phyloP scores from a whole-genome alignment of 768 basidiomycete species.

The Kwoniella heveanensis region DNA sequence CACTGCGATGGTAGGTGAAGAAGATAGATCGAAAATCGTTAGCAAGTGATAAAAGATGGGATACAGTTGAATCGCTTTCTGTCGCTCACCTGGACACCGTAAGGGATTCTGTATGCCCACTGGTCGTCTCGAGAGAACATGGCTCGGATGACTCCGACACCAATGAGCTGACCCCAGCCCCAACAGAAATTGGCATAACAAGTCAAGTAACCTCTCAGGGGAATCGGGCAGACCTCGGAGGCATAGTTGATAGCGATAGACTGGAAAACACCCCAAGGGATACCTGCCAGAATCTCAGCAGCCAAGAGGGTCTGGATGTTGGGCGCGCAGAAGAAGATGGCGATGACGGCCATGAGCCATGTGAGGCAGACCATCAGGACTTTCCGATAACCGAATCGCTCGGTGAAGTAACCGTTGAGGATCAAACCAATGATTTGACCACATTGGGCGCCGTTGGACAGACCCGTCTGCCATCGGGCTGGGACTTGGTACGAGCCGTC shows the following conservation, averaged over 20 bases:
- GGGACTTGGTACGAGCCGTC: constrained; percentile 55
- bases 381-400: constrained; percentile 55
- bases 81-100: constrained; percentile 25
- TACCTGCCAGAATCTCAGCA: constrained; percentile 51
- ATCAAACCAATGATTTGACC: constrained; percentile 57
- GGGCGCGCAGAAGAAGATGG: constrained; percentile 47
- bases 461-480: constrained; percentile 57
- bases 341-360: constrained; percentile 40
- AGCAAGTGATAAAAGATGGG: too few species aligned
- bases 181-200: constrained; percentile 57
- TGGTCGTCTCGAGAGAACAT: constrained; percentile 44
- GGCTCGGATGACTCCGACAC: constrained; percentile 50
- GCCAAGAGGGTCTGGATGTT: constrained; percentile 39
- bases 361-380: constrained; percentile 51
- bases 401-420: constrained; percentile 54
- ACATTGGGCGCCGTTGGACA: constrained; percentile 55
- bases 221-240: constrained; percentile 53
- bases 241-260: constrained; percentile 53
- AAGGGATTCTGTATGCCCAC: constrained; percentile 40
- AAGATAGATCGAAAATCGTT: too few species aligned
- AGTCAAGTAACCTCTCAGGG: constrained; percentile 52
- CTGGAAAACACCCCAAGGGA: constrained; percentile 56
- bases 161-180: constrained; percentile 54
- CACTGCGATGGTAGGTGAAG: too few species aligned
- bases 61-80: too few species aligned